phyloP scores from a whole-genome alignment of 1,284 basidiomycete species.

The Cystobasidiaceae sp. region DNA sequence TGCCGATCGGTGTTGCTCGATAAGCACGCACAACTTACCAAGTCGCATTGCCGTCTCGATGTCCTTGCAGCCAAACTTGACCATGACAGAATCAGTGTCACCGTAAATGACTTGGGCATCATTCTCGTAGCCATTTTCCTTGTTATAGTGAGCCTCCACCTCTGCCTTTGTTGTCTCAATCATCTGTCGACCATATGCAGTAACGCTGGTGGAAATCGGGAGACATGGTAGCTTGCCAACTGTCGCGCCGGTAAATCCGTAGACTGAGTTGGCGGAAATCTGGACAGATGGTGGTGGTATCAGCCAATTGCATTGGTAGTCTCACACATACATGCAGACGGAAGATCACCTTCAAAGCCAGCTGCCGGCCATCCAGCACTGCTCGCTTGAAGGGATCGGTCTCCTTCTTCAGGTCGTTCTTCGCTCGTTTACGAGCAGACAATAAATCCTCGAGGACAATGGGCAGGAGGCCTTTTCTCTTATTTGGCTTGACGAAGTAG shows the following conservation, averaged over 20 bases:
- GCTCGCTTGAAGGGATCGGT: slow-evolving; percentile 79
- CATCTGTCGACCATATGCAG: slow-evolving; percentile 93
- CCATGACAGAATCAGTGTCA: slow-evolving; percentile 97
- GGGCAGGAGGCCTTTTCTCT: slow-evolving; percentile 79
- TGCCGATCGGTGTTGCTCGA: no score
- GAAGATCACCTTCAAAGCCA: slow-evolving; percentile 70
- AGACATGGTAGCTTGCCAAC: slow-evolving; percentile 90
- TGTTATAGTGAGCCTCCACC: slow-evolving; percentile 79
- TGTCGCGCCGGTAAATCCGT: slow-evolving; percentile 93
- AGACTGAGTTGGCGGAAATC: slow-evolving; percentile 96
- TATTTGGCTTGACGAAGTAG: slow-evolving; percentile 67
- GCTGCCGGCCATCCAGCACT: slow-evolving; percentile 29
- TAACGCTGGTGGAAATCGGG: slow-evolving; percentile 85
- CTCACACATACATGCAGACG: no score
- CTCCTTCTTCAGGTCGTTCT: slow-evolving; percentile 88
- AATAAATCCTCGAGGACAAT: slow-evolving; percentile 89
- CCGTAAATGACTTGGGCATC: slow-evolving; percentile 92
- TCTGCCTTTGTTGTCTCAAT: slow-evolving; percentile 90
- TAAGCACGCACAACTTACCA: no score
- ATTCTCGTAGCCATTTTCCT: slow-evolving; percentile 74
- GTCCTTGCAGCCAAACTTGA: slow-evolving; percentile 83
- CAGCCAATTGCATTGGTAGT: no score
- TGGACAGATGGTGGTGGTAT: slow-evolving; percentile 46
- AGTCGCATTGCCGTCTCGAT: slow-evolving; percentile 77
- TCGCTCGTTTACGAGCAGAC: slow-evolving; percentile 81